These are phyloP conservation scores for Apiospora malaysiana DNA, from an alignment of 2,329 filamentous ascomycete genomes.

Conservation along the genomic window DNA sequence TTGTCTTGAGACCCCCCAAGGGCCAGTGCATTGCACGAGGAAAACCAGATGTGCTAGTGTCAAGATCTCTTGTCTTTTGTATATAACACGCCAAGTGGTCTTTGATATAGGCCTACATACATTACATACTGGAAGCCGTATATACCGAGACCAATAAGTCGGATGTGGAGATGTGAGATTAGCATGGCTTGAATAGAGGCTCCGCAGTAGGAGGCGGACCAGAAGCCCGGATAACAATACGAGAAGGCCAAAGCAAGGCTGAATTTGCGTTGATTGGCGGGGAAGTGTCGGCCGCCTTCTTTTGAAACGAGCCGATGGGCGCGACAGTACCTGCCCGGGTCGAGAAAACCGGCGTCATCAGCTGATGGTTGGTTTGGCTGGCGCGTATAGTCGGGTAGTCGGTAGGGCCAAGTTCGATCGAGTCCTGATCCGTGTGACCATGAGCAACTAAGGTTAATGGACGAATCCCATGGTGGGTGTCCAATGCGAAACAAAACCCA, in stretches of 20 bases:
- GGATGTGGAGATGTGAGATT: not conserved
- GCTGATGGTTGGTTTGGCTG: constrained; percentile 9
- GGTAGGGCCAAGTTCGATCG: not conserved
- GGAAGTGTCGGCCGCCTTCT: not conserved
- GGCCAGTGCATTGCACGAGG: not conserved
- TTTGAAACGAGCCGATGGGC: constrained; percentile 16
- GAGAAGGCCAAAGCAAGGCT: constrained; percentile 17
- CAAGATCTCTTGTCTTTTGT: not conserved
- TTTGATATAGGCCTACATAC: not conserved
- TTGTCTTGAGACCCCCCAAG: not conserved
- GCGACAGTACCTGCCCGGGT: not conserved
- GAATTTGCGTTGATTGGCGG: constrained; percentile 3
- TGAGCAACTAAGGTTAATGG: not conserved
- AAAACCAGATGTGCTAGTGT: not conserved
- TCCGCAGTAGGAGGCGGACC: not conserved
- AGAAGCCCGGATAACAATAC: constrained; percentile 7
- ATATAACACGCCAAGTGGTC: too few relatives aligned
- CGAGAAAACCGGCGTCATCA: not conserved
- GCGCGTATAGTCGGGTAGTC: not conserved
- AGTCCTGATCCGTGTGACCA: not conserved
- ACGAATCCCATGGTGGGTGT: constrained; percentile 2
- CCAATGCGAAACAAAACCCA: not conserved
- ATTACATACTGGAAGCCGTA: not conserved
- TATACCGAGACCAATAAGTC: not conserved
- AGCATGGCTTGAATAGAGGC: not conserved